Percentiles rank a stretch among this genome's conserved stretches.
These are phyloP conservation scores for Barbarea vulgaris DNA, from an alignment of 345 rosid species.

Conservation along the genomic window DNA sequence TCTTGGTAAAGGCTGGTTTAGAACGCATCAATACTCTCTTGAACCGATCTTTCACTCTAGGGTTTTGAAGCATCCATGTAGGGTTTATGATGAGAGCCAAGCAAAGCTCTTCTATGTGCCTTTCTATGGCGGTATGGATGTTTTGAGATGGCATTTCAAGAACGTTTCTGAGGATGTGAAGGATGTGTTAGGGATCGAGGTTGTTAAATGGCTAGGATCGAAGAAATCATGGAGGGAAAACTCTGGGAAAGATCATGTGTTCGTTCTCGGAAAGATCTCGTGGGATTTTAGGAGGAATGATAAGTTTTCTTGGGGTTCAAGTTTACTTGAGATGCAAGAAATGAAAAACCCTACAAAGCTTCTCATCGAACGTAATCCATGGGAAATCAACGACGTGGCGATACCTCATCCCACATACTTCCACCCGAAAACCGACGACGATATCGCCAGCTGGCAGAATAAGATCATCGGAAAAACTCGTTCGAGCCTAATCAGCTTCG, in stretches of 20 bases:
- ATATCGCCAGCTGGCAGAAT: constrained; percentile 66
- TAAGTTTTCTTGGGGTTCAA: constrained; percentile 70
- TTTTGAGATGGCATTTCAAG: constrained; percentile 89
- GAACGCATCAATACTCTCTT: constrained; percentile 73
- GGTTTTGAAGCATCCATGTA: constrained; percentile 75
- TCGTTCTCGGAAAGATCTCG: constrained; percentile 80
- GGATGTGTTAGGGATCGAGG: constrained; percentile 56
- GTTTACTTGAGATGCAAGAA: constrained; percentile 61
- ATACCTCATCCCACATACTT: constrained; percentile 86
- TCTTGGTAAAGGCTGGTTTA: constrained; percentile 69
- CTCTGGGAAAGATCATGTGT: constrained; percentile 79
- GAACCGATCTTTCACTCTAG: constrained; percentile 79
- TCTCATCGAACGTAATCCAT: constrained; percentile 81
- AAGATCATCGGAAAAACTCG: constrained; percentile 53
- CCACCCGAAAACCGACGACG: constrained; percentile 74
- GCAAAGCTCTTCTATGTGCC: constrained; percentile 87
- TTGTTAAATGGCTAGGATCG: constrained; percentile 70
- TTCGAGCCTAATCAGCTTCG: constrained; percentile 57
- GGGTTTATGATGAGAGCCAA: constrained; percentile 62
- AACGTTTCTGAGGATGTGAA: constrained; percentile 74
- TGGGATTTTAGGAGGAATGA: constrained; percentile 82
- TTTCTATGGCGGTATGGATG: constrained; percentile 76
- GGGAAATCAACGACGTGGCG: constrained; percentile 77
- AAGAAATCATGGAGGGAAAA: constrained; percentile 56
- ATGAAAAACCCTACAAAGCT: constrained; percentile 87